Base-by-base conservation (phyloP, 2,329 filamentous ascomycete species). In the Moelleriella libera region DNA sequence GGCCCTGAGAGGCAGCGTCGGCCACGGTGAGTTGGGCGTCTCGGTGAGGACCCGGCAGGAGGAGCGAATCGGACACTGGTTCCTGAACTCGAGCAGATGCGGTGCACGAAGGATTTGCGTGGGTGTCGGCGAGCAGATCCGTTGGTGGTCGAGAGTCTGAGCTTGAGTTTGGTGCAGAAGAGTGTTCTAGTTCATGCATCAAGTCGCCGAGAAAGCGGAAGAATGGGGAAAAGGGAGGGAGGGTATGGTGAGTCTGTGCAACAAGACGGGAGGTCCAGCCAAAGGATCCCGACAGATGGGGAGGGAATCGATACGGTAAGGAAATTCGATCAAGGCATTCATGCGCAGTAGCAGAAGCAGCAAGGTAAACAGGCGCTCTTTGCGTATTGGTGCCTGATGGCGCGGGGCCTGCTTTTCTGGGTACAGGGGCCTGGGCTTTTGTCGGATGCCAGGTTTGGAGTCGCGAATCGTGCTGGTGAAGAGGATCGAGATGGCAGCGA, bases 121-220 rank as follows among this genome's bases (percentile, higher is more conserved):
- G 30, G 45, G 51, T 45, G 53, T 49, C 48, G 44, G 43, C 50
- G 32, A 21, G 21, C 21, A 21, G 3, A 21, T 21, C 2, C 21
- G 21, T 21, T 21, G 21, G 21, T 21, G 21, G 21, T 21, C 44
- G 40, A 45, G 49, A 45, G 43, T 44, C 43, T 30, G 46, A 40
- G 32, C 40, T 30, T 12, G 28, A 14, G 34, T 41, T 40, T 32
- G 43, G 37, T 14, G 29, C 34, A 31, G 46, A 41, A 11, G 41
- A 31, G 47, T 50, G 43, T 41, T 48, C 52, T 50, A 43, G 50
- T 49, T 58, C 54, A 52, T 57, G 60, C 60, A 63, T 63, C 52
- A 61, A 63, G 53, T 51, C 58, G 57, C 55, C 55, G 53, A 8
- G 12, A 12, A 37, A 12, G 12, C 12, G 12, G 12, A 12, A 1